Evolutionary conservation across 1,284 basidiomycete species (phyloP).

Genomic region (Cystobasidium sp.): DNA sequence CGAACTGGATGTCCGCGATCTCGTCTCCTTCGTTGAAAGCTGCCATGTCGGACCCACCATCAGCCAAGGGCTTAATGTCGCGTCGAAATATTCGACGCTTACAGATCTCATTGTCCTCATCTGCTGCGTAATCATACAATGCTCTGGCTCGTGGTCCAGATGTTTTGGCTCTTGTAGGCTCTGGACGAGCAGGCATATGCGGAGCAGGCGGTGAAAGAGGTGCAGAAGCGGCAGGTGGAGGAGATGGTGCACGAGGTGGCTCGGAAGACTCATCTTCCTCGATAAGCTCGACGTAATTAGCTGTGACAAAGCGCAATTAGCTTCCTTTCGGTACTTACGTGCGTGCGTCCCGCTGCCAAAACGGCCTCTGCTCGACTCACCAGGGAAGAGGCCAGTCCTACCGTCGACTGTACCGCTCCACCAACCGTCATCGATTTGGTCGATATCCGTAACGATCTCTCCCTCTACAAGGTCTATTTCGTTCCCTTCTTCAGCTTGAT

Average conservation of each 20-base stretch:
- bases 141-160: slow-evolving; percentile 66
- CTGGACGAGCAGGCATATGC: slow-evolving; percentile 56
- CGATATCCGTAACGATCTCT: slow-evolving; percentile 77
- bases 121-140: slow-evolving; percentile 79
- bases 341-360: background rate
- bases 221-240: slow-evolving; percentile 60
- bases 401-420: slow-evolving; percentile 77
- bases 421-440: slow-evolving; percentile 88
- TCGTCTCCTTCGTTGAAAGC: slow-evolving; percentile 77
- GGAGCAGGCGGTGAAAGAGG: slow-evolving; percentile 51
- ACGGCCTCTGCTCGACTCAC: slow-evolving; percentile 51
- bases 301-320: slow-evolving; percentile 20
- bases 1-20: slow-evolving; percentile 70
- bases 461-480: slow-evolving; percentile 80
- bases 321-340: background rate
- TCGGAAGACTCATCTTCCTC: slow-evolving; percentile 56
- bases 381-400: slow-evolving; percentile 68
- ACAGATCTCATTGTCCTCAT: slow-evolving; percentile 82
- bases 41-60: background rate
- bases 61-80: no score
- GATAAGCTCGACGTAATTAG: slow-evolving; percentile 80
- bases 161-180: slow-evolving; percentile 57
- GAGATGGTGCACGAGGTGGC: slow-evolving; percentile 56
- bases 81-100: no score
- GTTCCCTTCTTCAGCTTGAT: slow-evolving; percentile 80